A percentile compares a stretch with the other conserved stretches of the same genome.
phyloP scores from a whole-genome alignment of 2,329 filamentous ascomycete species.

The Penicillium decumbens region DNA sequence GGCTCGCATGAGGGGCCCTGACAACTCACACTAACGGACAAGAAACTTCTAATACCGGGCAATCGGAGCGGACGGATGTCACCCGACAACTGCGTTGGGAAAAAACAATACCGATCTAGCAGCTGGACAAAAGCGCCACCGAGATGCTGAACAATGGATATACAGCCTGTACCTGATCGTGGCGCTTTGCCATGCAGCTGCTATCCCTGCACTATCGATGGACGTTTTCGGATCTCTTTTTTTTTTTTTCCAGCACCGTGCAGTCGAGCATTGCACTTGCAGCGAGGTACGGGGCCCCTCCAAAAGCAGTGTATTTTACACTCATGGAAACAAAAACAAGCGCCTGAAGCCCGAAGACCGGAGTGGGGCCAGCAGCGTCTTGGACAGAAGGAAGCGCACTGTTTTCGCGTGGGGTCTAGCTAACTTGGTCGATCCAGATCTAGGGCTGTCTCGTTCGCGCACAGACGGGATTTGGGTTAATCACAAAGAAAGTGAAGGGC shows the following conservation, averaged over 20 bases:
- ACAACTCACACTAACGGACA: background rate
- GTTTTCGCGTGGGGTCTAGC: constrained; percentile 7
- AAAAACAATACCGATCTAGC: background rate
- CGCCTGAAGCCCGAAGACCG: constrained; percentile 2
- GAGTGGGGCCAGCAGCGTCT: constrained; percentile 7
- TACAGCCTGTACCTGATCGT: background rate
- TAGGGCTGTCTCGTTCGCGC: background rate
- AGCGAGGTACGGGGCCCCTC: constrained; percentile 4
- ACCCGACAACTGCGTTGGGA: background rate
- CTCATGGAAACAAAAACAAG: background rate
- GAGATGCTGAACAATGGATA: background rate
- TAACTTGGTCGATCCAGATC: constrained; percentile 7
- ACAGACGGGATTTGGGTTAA: background rate
- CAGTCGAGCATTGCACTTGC: constrained; percentile 13
- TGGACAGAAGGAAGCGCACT: constrained; percentile 3
- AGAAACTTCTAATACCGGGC: constrained; percentile 3
- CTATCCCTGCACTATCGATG: constrained; percentile 1
- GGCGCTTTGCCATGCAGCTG: background rate
- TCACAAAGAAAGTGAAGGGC: background rate
- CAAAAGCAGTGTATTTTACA: background rate
- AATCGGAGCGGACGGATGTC: constrained; percentile 9
- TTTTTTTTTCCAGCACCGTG: constrained; percentile 1
- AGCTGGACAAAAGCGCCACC: background rate
- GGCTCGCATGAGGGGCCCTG: constrained; percentile 2
- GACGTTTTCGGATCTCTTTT: background rate